Evolutionary conservation across 2,329 filamentous ascomycete species (phyloP).

Genomic region (Phaeoacremonium minimum): DNA sequence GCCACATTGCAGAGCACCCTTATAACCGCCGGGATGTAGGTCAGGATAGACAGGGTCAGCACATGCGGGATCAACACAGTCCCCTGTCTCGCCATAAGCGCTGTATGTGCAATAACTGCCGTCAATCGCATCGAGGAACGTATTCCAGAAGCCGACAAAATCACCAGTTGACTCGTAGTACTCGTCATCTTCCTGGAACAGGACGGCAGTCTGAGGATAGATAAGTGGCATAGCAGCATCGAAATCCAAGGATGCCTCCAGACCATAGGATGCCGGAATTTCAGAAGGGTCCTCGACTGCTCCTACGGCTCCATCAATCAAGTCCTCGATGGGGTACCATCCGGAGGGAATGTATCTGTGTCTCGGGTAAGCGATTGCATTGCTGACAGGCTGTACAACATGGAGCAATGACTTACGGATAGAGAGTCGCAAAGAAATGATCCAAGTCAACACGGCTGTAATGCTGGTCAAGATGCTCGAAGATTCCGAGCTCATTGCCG

Average conservation of each 20-base stretch:
- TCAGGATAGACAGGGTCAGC: slow-evolving; percentile 46
- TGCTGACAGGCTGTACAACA: too few relatives aligned
- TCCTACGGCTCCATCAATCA: slow-evolving; percentile 24
- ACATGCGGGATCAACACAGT: slow-evolving; percentile 23
- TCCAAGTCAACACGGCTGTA: slow-evolving; percentile 26
- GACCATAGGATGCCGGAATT: slow-evolving; percentile 18
- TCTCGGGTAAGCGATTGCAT: too few relatives aligned
- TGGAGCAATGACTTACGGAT: slow-evolving; percentile 5
- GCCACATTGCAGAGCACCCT: slow-evolving; percentile 31
- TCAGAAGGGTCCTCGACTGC: slow-evolving; percentile 7
- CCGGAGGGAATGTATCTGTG: slow-evolving; percentile 23
- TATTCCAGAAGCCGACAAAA: slow-evolving; percentile 7
- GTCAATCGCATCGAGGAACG: slow-evolving; percentile 39
- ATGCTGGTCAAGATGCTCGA: slow-evolving; percentile 25
- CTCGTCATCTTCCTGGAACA: slow-evolving; percentile 37
- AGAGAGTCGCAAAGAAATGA: slow-evolving; percentile 17
- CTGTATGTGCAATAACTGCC: slow-evolving; percentile 44
- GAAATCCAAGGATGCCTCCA: slow-evolving; percentile 32
- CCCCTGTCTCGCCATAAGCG: slow-evolving; percentile 41
- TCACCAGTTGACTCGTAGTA: slow-evolving; percentile 23
- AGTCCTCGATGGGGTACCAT: slow-evolving; percentile 21
- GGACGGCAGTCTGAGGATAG: slow-evolving; percentile 30
- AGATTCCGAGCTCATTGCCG: slow-evolving; percentile 15
- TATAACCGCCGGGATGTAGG: slow-evolving; percentile 37
- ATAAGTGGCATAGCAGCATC: slow-evolving; percentile 28